Percentiles rank a stretch among this genome's conserved stretches.
Conservation (phyloP, 169 alveolate genomes). For the Cyclospora cayetanensis region DNA sequence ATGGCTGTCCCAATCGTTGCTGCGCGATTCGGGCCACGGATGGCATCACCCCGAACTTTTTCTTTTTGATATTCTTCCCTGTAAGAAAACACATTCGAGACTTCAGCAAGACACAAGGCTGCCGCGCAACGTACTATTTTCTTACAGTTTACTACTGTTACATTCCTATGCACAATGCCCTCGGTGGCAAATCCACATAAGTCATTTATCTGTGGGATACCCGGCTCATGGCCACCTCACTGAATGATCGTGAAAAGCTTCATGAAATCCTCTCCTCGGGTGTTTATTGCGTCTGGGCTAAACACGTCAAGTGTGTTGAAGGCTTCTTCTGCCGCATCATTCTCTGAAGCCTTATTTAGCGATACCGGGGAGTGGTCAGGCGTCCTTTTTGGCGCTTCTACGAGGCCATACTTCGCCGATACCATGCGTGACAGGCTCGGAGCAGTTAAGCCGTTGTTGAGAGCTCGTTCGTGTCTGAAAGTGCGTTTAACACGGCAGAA, state of each 20-base stretch:
- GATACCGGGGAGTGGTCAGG: not conserved
- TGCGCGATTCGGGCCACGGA: slow-evolving; percentile 57
- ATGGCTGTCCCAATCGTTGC: not conserved
- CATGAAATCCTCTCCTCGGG: slow-evolving; percentile 48
- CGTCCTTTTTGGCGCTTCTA: not conserved
- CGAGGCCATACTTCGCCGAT: not conserved
- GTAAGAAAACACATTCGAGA: not conserved
- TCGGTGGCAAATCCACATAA: not conserved
- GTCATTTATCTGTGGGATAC: not conserved
- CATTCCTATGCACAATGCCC: not conserved
- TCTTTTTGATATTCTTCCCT: slow-evolving; percentile 18
- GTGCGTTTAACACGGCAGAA: not conserved
- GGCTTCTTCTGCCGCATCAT: slow-evolving; percentile 32
- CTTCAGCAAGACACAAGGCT: too few species aligned
- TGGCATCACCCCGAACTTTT: not conserved
- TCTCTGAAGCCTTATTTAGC: not conserved
- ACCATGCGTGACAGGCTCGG: not conserved
- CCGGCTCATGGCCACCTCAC: slow-evolving; percentile 3
- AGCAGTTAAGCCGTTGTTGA: not conserved
- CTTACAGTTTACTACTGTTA: not conserved
- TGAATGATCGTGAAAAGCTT: slow-evolving; percentile 25
- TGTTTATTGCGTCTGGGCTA: slow-evolving; percentile 41
- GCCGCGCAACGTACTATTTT: not conserved
- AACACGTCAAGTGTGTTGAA: slow-evolving; percentile 36
- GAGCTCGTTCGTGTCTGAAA: slow-evolving; percentile 8